A percentile compares a stretch with the other conserved stretches of the same genome.
Conservation (phyloP, 73 alveolate genomes). For the Diophrys sp. region DNA sequence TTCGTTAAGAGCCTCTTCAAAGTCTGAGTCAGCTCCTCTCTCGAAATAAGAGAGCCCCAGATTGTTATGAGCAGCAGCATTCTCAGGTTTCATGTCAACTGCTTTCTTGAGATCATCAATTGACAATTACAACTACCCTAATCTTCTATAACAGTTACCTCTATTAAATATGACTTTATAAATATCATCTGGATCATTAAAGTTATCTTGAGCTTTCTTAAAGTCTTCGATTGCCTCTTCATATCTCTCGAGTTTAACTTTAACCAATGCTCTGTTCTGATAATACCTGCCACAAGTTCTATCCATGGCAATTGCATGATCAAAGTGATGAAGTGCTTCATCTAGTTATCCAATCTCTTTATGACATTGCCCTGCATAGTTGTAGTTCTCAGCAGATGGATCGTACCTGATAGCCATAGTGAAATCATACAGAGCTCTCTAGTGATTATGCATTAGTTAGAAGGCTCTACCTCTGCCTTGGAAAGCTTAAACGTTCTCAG, state of each 20-base stretch:
- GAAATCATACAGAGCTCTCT: constrained; percentile 74
- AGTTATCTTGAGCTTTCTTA: constrained; percentile 14
- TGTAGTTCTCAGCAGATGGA: constrained; percentile 26
- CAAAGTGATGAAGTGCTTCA: constrained; percentile 77
- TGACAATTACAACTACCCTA: constrained; percentile 67
- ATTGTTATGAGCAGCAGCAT: constrained; percentile 83
- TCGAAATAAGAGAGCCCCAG: constrained; percentile 82
- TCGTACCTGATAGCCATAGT: constrained; percentile 61
- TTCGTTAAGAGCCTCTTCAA: constrained; percentile 73
- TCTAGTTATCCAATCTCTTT: constrained; percentile 57
- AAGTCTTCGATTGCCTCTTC: constrained; percentile 84
- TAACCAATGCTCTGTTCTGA: constrained; percentile 79
- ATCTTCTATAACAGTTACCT: constrained; percentile 61
- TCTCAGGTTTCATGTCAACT: constrained; percentile 67
- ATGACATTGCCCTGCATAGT: constrained; percentile 59
- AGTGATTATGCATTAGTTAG: constrained; percentile 52
- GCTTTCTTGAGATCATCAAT: constrained; percentile 80
- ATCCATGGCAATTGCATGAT: constrained; percentile 70
- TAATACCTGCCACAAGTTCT: constrained; percentile 61
- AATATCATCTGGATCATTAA: constrained; percentile 13
- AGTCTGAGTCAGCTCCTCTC: constrained; percentile 36
- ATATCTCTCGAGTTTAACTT: constrained; percentile 59
- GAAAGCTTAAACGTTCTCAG: constrained; percentile 51
- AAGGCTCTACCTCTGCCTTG: constrained; percentile 73
- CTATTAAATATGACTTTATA: neutral